Evolutionary conservation across 139 green algal genomes (phyloP).

Genomic region (Tetraselmis chui): DNA sequence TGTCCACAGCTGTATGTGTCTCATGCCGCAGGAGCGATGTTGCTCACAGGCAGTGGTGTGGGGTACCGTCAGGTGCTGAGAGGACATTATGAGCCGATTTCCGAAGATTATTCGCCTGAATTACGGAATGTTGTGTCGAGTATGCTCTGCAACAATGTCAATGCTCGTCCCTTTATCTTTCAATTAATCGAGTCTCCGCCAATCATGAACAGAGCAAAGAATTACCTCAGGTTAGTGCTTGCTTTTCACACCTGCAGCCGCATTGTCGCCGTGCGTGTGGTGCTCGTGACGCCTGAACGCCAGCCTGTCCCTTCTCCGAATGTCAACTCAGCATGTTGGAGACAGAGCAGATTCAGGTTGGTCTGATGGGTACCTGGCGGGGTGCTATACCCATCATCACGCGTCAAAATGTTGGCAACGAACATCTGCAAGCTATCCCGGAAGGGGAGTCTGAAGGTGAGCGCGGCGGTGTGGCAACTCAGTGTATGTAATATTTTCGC

Average conservation of each 20-base stretch:
- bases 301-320: not conserved
- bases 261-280: no score
- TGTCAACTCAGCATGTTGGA: not conserved
- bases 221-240: not conserved
- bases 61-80: not conserved
- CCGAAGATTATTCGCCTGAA: slow-evolving; percentile 4
- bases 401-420: not conserved
- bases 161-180: not conserved
- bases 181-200: not conserved
- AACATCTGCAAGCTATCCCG: not conserved
- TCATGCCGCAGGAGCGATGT: not conserved
- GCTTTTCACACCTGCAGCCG: no score
- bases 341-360: not conserved
- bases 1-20: not conserved
- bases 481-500: not conserved
- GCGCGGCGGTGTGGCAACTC: no score
- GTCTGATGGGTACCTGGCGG: not conserved
- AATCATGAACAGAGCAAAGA: not conserved
- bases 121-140: not conserved
- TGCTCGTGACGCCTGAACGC: not conserved
- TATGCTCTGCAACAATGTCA: not conserved
- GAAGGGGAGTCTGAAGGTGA: not conserved
- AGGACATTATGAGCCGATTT: slow-evolving; percentile 10
- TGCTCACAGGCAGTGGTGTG: not conserved
- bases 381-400: not conserved